Evolutionary conservation across 2,329 filamentous ascomycete genomes (phyloP), one percentile per base, ranked within the genome.

Genomic region (Meredithiella fracta): DNA sequence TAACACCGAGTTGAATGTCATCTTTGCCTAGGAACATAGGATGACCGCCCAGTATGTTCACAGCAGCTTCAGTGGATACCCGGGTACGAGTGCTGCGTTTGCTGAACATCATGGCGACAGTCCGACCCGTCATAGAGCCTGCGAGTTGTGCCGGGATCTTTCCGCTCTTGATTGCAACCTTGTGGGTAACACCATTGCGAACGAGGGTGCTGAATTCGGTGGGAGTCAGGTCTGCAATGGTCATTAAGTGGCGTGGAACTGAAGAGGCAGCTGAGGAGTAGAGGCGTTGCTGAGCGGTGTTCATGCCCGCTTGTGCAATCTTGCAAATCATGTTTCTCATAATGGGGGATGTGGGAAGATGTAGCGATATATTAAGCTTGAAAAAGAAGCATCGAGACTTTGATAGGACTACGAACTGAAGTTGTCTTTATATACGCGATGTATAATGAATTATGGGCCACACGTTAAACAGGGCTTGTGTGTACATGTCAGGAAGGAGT

Each of bases 11-110:
- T 69, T 98, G 92, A 60, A 98, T 98, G 66, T 98, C 92, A 56
- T 94, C 84, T 66, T 90, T 92, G 64, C 90, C 89, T 58, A 98
- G 70, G 67, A 98, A 98, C 90, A 98, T 96, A 22, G 92, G 83
- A 64, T 95, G 85, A 0, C 91, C 92, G 38, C 90, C 89, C 74
- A 98, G 78, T 59, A 86, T 74, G n/a, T 84, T 79, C 38, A 96
- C 82, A 11, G 92, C 92, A 6, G 85, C 85, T 73, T 98, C 92
- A 1, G 90, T 96, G 1, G 89, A 95, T 31, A 98, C 83, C 60
- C 92, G 82, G 11, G 92, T 98, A 59, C 92, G 80, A 11, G 92
- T 98, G 64, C 86, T 94, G 62, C 90, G 82, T 73, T 98, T 98
- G 76, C 78, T 94, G 74, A 98, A 98, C 76, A 94, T 87, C 82